Conservation (phyloP, 169 alveolate genomes). For the Babesia bigemina region DNA sequence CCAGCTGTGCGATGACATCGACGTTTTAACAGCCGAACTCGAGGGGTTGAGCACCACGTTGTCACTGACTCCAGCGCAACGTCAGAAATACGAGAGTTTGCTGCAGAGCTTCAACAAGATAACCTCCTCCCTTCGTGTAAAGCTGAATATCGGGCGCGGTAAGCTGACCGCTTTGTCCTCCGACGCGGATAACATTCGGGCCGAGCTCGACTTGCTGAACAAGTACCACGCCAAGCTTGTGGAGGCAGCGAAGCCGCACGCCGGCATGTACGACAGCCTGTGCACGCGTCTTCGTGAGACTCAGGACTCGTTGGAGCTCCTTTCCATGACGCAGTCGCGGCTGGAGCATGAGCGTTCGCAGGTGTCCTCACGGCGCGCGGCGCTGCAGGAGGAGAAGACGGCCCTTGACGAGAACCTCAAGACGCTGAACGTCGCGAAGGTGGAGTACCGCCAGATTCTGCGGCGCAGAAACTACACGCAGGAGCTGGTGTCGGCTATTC, state of each 20-base stretch:
- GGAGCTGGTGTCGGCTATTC: slow-evolving; percentile 53
- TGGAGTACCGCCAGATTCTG: slow-evolving; percentile 59
- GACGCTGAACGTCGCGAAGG: slow-evolving; percentile 64
- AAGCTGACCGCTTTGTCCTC: slow-evolving; percentile 28
- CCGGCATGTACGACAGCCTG: slow-evolving; percentile 17
- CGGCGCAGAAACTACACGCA: slow-evolving; percentile 57
- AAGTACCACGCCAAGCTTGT: slow-evolving; percentile 14
- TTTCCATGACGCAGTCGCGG: slow-evolving; percentile 35
- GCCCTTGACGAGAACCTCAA: slow-evolving; percentile 53
- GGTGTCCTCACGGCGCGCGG: background rate
- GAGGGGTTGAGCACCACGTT: background rate
- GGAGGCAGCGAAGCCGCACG: slow-evolving; percentile 16
- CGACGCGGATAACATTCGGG: slow-evolving; percentile 12
- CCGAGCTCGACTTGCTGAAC: slow-evolving; percentile 14
- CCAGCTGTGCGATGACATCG: slow-evolving; percentile 20
- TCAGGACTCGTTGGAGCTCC: slow-evolving; percentile 47
- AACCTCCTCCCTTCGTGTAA: slow-evolving; percentile 36
- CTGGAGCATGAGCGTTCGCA: slow-evolving; percentile 33
- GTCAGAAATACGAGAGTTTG: slow-evolving; percentile 22
- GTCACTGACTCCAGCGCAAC: slow-evolving; percentile 31
- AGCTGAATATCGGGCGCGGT: slow-evolving; percentile 30
- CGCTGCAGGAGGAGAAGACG: slow-evolving; percentile 52
- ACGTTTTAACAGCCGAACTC: slow-evolving; percentile 25
- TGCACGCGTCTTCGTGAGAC: slow-evolving; percentile 46
- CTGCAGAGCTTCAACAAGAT: slow-evolving; percentile 36